Evolutionary conservation across 306 rosid genomes (phyloP), one percentile per base, ranked within the genome.

Genomic region (Mucuna pruriens): DNA sequence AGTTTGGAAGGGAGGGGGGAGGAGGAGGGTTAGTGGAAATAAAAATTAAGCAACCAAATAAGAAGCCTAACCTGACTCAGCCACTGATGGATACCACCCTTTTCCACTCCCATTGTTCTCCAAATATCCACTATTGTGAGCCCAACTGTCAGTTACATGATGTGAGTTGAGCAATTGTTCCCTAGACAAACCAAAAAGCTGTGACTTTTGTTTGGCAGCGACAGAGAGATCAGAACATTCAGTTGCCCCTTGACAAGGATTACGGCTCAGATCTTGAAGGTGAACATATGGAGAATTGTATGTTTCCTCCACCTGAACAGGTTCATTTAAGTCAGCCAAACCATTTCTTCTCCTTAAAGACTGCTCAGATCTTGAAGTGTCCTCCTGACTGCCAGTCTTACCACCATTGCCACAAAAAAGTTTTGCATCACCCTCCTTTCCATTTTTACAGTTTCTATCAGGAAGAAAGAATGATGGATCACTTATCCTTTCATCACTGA

Each of bases 261-360:
- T 84, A 77, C 36, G 77, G 48, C 74, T 81, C 25, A 25, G 81
- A n/a, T n/a, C n/a, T n/a, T n/a, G n/a, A 78, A 78, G 81, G 39
- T 83, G 86, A 77, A 57, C 75, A 77, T 79, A 77, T 9, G 80
- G 81, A 67, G 94, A 86, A 74, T 70, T 87, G 79, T 65, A 91
- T 79, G 90, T 82, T 83, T 93, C 97, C 77, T 93, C 99, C 34
- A 85, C 76, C 82, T 78, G 89, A 82, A 88, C 51, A 25, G 98
- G 99, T 84, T 95, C 96, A 60, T 93, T 95, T 80, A 95, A 84
- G 87, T 95, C 98, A 5, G 91, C 87, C 80, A 95, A 92, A 87
- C 89, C 92, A 84, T 87, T 87, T 77, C 72, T 73, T 63, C 75
- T 84, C 88, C 85, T 74, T n/a, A 23, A 74, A 79, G 86, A 71